A percentile compares a stretch with the other conserved stretches of the same genome.
Evolutionary conservation across 257 asterid genomes (phyloP).

Genomic region (Phtheirospermum japonicum): DNA sequence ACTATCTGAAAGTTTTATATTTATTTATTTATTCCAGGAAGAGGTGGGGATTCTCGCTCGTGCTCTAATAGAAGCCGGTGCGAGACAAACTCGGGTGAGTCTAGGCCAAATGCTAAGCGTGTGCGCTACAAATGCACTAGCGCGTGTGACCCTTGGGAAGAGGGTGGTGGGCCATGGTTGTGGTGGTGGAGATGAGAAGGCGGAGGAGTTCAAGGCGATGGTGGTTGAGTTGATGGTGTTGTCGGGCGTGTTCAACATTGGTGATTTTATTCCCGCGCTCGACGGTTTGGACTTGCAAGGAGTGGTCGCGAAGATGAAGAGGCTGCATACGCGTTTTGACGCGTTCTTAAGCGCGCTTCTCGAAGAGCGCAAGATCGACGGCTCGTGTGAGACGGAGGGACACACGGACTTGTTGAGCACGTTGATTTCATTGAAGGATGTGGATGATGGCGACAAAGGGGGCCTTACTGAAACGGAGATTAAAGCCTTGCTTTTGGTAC

Average conservation of each 20-base stretch:
- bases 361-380: slow-evolving; percentile 53
- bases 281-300: slow-evolving; percentile 77
- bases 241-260: slow-evolving; percentile 81
- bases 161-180: slow-evolving; percentile 56
- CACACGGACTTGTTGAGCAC: slow-evolving; percentile 50
- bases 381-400: not conserved
- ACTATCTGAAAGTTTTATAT: no score
- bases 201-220: slow-evolving; percentile 80
- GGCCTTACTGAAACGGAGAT: slow-evolving; percentile 65
- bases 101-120: slow-evolving; percentile 55
- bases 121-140: slow-evolving; percentile 71
- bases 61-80: slow-evolving; percentile 38
- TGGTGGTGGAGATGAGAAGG: slow-evolving; percentile 58
- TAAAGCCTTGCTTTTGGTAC: slow-evolving; percentile 84
- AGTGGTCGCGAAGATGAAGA: slow-evolving; percentile 70
- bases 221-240: slow-evolving; percentile 78
- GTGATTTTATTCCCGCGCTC: slow-evolving; percentile 80
- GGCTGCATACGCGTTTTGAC: slow-evolving; percentile 70
- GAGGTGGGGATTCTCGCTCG: slow-evolving; percentile 54
- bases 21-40: slow-evolving; percentile 33
- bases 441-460: slow-evolving; percentile 43
- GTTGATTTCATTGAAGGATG: slow-evolving; percentile 52
- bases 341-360: slow-evolving; percentile 50
- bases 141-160: slow-evolving; percentile 70
- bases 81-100: slow-evolving; percentile 35